Evolutionary conservation across 148 eudicot genomes (phyloP), one percentile per base, ranked within the genome.

Genomic region (Cornus controversa): DNA sequence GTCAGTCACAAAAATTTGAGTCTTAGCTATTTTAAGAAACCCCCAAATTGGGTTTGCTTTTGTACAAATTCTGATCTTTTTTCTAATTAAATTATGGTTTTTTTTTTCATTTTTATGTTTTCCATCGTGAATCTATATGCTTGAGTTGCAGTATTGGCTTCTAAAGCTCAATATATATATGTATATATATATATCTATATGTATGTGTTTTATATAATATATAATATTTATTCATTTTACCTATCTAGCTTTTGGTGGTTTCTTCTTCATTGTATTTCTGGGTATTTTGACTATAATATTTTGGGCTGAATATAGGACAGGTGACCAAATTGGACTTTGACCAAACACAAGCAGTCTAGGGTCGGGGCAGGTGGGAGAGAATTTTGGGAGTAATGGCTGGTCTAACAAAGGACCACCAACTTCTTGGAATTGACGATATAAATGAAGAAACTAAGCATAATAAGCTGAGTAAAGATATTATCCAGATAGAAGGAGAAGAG

Each of bases 371-470:
- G n/a, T 28, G 9, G 9, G 73, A 77, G 81, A 50, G 68, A 50
- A 37, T 53, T 67, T 69, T 63, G 75, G 70, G 75, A 77, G 64
- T 28, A 27, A 89, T 91, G 95, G 86, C 89, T 53, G 83, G 80
- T 83, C 63, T 40, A 80, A 77, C 79, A 53, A 73, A 77, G 26
- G 84, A 69, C 86, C 80, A 79, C 71, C 83, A 79, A 77, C 70
- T 69, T 67, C 70, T 82, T 76, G 89, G 70, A 71, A 80, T 53
- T 82, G 71, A 77, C 77, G 85, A 77, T 73, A 84, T 65, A 83
- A 83, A 83, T 37, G 78, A 72, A 53, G 84, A 84, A 45, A 27
- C 25, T 16, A 7, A 45, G 24, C 69, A 25, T 45, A 36, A 36
- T 6, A 79, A 74, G 23, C 7, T 18, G 26, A 75, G 28, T 4